A percentile compares a stretch with the other conserved stretches of the same genome.
phyloP scores from a whole-genome alignment of 2,329 filamentous ascomycete genomes.

The Arachnopeziza araneosa region DNA sequence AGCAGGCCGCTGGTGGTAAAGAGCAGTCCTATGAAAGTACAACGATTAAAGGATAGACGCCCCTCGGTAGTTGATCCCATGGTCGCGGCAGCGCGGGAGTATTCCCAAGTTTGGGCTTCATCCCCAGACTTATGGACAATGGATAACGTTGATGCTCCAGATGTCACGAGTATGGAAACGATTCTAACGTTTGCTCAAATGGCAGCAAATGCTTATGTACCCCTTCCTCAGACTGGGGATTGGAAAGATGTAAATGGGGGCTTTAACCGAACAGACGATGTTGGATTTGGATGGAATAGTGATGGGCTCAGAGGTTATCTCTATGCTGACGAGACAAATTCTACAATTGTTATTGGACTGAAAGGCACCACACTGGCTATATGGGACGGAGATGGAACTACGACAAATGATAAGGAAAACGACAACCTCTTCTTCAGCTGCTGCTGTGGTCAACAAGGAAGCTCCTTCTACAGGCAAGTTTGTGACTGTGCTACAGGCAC shows the following conservation, averaged over 20 bases:
- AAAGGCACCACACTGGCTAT: slow-evolving; percentile 89
- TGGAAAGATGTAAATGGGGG: slow-evolving; percentile 76
- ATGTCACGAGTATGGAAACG: slow-evolving; percentile 80
- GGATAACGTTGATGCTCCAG: slow-evolving; percentile 72
- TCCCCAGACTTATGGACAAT: slow-evolving; percentile 71
- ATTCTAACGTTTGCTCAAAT: slow-evolving; percentile 81
- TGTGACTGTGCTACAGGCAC: slow-evolving; percentile 87
- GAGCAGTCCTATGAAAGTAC: slow-evolving; percentile 64
- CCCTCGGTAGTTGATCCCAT: slow-evolving; percentile 73
- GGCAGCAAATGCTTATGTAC: slow-evolving; percentile 83
- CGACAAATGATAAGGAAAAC: slow-evolving; percentile 94
- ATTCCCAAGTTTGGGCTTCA: slow-evolving; percentile 61
- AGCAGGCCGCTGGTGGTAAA: slow-evolving; percentile 52
- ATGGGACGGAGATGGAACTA: slow-evolving; percentile 95
- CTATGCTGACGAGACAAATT: slow-evolving; percentile 80
- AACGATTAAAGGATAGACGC: slow-evolving; percentile 74
- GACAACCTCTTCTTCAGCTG: slow-evolving; percentile 98
- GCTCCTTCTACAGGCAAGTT: slow-evolving; percentile 83
- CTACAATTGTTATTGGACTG: slow-evolving; percentile 82
- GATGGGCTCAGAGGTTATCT: slow-evolving; percentile 91
- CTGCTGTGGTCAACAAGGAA: slow-evolving; percentile 91
- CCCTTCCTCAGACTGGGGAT: slow-evolving; percentile 63
- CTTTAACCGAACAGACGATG: slow-evolving; percentile 79
- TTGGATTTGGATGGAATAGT: slow-evolving; percentile 86
- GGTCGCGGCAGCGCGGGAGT: slow-evolving; percentile 64